Base-by-base conservation (phyloP, 1,139 yeast species). In the Debaryomyces sp. region DNA sequence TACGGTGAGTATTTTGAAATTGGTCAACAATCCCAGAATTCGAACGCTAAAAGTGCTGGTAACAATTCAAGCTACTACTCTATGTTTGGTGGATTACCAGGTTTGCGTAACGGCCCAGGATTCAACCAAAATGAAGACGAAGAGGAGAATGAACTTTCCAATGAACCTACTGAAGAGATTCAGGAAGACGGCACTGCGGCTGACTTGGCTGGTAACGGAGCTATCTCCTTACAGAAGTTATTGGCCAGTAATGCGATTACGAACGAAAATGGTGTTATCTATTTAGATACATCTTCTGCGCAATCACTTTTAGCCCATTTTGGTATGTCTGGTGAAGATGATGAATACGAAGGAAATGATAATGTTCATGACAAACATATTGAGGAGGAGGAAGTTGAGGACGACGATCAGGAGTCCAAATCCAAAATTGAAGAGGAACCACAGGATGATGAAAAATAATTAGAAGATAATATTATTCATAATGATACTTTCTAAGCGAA, bases 261-360 rank as follows among this genome's bases (percentile, higher is more conserved):
- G 47, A 78, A 74, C 55, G 83, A 79, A 58, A 78, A 80, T 55
- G 84, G 83, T n/a, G 83, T 79, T 15, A 77, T 78, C 47, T 79
- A 79, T 58, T 70, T 79, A 55, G 84, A 79, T 58, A 75, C 79
- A 7, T 68, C 75, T 37, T 72, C 78, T 15, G 80, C 81, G 13
- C 80, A 75, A 58, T 72, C 78, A 6, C 64, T 78, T 54, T 73
- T 79, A 58, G 80, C 80, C 37, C 78, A 77, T 50, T 77, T 78
- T 50, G 80, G 81, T 44, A 75, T 74, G 72, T 63, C 71, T 39
- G 64, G 67, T 36, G 59, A 60, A 42, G 67, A 55, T 36, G 66
- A 58, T 36, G 60, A 58, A 30, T 58, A 54, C 40, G 65, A 63
- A 47, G 62, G 55, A 38, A 63, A 51, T 24, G 64, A 57, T n/a